These are phyloP conservation scores for Citrus medica DNA, from an alignment of 345 rosid species.

Conservation along the genomic window DNA sequence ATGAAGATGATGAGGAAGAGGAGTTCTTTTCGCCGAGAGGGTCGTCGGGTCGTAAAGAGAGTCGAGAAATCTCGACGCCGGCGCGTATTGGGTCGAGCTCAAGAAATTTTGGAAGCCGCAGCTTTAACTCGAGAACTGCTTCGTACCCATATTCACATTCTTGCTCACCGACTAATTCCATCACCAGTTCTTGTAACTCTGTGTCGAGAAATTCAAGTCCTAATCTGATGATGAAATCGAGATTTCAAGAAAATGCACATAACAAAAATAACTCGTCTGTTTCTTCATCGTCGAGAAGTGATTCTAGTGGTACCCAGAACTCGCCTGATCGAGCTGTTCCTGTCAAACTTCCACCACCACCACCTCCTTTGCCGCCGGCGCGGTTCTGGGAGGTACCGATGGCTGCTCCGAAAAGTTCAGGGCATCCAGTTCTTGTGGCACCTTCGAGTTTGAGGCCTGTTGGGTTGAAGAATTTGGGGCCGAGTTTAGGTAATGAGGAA, in stretches of 20 bases:
- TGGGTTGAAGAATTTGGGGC: constrained; percentile 17
- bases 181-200: constrained; percentile 36
- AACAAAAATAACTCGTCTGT: neutral
- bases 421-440: constrained; percentile 35
- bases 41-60: constrained; percentile 61
- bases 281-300: constrained; percentile 22
- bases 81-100: constrained; percentile 41
- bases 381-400: constrained; percentile 51
- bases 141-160: constrained; percentile 56
- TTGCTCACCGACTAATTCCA: constrained; percentile 48
- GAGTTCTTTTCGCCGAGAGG: constrained; percentile 91
- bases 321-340: constrained; percentile 27
- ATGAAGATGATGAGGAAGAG: constrained; percentile 57
- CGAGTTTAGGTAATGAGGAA: constrained; percentile 14
- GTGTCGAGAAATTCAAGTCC: constrained; percentile 36
- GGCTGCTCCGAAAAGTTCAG: constrained; percentile 13
- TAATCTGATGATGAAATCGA: constrained; percentile 30
- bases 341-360: constrained; percentile 65
- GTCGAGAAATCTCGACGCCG: constrained; percentile 21
- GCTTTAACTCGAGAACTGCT: constrained; percentile 65
- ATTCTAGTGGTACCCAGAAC: constrained; percentile 10
- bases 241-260: constrained; percentile 38
- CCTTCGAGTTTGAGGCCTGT: constrained; percentile 41
- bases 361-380: constrained; percentile 64
- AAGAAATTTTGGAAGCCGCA: constrained; percentile 42